These are phyloP conservation scores for Pichia sp. DNA, from an alignment of 1,139 yeast genomes.

Conservation along the genomic window DNA sequence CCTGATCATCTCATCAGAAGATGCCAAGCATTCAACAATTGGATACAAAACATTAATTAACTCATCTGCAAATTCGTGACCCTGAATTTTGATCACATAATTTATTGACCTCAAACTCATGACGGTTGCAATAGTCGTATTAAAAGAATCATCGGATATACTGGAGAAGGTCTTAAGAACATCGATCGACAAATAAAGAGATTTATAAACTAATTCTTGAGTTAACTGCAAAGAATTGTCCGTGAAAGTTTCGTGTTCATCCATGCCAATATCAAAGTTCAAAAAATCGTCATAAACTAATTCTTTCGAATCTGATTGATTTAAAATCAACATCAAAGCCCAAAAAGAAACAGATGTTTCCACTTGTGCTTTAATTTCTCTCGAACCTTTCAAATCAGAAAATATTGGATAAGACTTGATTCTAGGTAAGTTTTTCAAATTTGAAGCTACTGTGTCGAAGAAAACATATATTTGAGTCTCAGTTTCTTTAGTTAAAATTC, in stretches of 20 bases:
- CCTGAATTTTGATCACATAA: slow-evolving; percentile 30
- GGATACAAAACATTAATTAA: slow-evolving; percentile 50
- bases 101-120: slow-evolving; percentile 36
- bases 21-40: slow-evolving; percentile 46
- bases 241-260: too few species aligned
- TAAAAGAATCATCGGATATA: slow-evolving; percentile 3
- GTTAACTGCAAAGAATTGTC: too few species aligned
- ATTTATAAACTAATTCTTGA: slow-evolving; percentile 5
- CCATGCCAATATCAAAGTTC: neutral
- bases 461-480: slow-evolving; percentile 12
- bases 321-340: slow-evolving; percentile 1
- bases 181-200: slow-evolving; percentile 13
- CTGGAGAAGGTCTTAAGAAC: slow-evolving; percentile 10
- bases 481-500: slow-evolving; percentile 13
- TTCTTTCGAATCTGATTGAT: neutral
- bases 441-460: slow-evolving; percentile 5
- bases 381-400: neutral
- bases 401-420: neutral
- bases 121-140: slow-evolving; percentile 11
- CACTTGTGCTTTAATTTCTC: slow-evolving; percentile 7
- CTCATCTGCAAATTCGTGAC: slow-evolving; percentile 35
- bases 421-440: neutral
- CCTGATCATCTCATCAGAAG: slow-evolving; percentile 34
- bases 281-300: neutral
- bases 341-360: slow-evolving; percentile 15